Evolutionary conservation across 2,329 filamentous ascomycete genomes (phyloP), one percentile per base, ranked within the genome.

Genomic region (Corinectria fuckeliana): DNA sequence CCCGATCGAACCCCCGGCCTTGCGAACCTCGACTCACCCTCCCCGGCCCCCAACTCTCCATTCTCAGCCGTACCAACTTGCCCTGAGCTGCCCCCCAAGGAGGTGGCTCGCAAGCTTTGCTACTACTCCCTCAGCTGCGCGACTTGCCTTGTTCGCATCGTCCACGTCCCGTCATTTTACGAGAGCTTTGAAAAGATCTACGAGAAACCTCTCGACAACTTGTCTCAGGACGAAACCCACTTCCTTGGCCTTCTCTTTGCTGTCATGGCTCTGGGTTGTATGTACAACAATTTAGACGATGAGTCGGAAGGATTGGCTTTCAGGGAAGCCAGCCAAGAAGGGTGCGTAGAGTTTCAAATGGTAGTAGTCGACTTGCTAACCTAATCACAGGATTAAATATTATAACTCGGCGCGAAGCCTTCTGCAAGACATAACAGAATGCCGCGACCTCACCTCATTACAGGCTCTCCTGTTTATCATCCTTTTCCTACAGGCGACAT

Each of bases 141-240:
- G 8, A 87, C 84, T 2, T 85, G 83, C 59, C 75, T 88, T 1
- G 75, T 87, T 20, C 86, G 91, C 34, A 88, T 94, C 56, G 85
- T 96, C 5, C 93, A 97, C 71, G 81, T 91, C 49, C 93, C 93
- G 0, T 87, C 87, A 0, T 97, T 97, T 72, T 92, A 90, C 76
- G 83, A 85, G 58, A 88, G 86, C 69, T 84, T 97, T 62, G 88
- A 97, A 65, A 84, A 84, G 54, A 82, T 97, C 36, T 97, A 96
- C 75, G 86, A 90, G 64, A 87, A 81, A 20, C 81, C 90, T 1
- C 80, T 84, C 9, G 85, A 90, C 20, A 82, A 81, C 51, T 86
- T 87, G 65, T 83, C 82, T 6, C 84, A 85, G 52, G 85, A 88
- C 49, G 89, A 92, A 63, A 85, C 87, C 50, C 81, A 83, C 25